phyloP scores from a whole-genome alignment of 225 moss, liverwort and hornwort genomes.

The Pleurozium schreberi region DNA sequence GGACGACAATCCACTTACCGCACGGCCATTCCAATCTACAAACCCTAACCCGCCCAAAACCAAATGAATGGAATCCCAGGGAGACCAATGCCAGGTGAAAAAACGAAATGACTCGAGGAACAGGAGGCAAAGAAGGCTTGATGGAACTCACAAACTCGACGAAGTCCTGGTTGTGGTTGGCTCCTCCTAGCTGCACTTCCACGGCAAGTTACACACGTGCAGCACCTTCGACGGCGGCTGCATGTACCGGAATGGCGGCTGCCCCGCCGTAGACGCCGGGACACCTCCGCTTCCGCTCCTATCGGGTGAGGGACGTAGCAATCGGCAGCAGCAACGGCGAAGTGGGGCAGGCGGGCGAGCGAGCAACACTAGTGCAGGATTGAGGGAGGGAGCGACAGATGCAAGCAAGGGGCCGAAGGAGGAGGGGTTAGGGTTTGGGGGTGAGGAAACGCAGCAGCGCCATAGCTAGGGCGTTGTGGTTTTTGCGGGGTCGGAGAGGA shows the following conservation, averaged over 20 bases:
- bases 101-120: neutral
- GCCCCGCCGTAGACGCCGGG: conserved; percentile 34
- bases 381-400: neutral
- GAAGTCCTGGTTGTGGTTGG: conserved; percentile 98
- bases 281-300: neutral
- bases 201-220: conserved; percentile 95
- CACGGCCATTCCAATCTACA: neutral
- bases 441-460: neutral
- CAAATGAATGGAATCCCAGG: neutral
- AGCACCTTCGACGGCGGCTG: conserved; percentile 98
- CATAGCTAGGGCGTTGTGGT: neutral
- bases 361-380: neutral
- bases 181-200: conserved; percentile 99
- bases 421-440: neutral
- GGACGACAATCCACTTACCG: neutral
- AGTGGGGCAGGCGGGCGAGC: neutral
- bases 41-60: neutral
- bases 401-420: neutral
- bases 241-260: conserved; percentile 98
- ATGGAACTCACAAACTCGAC: conserved; percentile 83
- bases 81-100: neutral
- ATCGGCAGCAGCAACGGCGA: neutral
- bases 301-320: neutral
- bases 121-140: no score
- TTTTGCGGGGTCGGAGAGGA: neutral